Conservation (phyloP, 257 asterid genomes). For the Solanum sitiens region DNA sequence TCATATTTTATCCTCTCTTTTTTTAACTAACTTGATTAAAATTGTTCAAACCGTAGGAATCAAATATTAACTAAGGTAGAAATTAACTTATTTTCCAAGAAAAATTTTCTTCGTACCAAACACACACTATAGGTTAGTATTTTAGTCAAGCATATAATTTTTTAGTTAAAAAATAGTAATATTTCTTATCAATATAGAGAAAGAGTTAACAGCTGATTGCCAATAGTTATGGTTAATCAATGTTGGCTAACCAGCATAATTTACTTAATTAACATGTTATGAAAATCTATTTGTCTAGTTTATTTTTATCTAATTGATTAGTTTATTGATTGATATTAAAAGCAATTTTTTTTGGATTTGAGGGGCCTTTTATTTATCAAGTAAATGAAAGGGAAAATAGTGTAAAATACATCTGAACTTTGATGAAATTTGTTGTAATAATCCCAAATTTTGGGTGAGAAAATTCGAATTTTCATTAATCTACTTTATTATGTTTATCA, state of each 20-base stretch:
- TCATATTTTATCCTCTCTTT: not conserved
- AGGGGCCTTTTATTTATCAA: not conserved
- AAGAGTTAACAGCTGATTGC: not conserved
- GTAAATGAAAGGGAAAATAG: not conserved
- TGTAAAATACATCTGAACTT: too few relatives aligned
- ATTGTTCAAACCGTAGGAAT: not conserved
- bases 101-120: too few relatives aligned
- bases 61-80: not conserved
- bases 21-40: not conserved
- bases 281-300: too few relatives aligned
- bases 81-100: too few relatives aligned
- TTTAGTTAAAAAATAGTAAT: not conserved
- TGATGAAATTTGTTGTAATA: too few relatives aligned
- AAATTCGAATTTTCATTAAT: too few relatives aligned
- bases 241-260: not conserved
- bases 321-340: not conserved
- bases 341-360: too few relatives aligned
- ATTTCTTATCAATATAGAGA: not conserved
- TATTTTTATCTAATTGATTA: too few relatives aligned
- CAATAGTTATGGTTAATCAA: not conserved
- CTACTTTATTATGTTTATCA: not conserved
- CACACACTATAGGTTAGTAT: not conserved
- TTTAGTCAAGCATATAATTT: not conserved
- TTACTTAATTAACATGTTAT: too few relatives aligned
- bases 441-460: too few relatives aligned